Evolutionary conservation across 2,329 filamentous ascomycete genomes (phyloP).

Genomic region (Fusarium palustre): DNA sequence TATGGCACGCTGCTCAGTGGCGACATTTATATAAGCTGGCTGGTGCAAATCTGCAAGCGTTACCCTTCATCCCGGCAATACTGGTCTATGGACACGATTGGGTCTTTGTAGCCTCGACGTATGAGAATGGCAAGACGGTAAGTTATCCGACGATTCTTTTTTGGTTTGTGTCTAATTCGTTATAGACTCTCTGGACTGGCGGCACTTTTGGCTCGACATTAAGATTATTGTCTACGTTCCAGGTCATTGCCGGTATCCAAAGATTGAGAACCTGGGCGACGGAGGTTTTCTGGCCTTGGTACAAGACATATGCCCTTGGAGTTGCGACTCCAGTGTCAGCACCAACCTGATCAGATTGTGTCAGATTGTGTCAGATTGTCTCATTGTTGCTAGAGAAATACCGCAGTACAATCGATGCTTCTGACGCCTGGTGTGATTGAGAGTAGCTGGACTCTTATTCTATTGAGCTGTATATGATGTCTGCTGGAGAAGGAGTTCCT

Average conservation of each 20-base stretch:
- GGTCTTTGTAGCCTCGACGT: constrained; percentile 2
- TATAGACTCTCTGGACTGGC: constrained; percentile 6
- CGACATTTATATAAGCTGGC: neutral
- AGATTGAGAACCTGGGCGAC: neutral
- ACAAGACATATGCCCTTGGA: neutral
- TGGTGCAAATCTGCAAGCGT: neutral
- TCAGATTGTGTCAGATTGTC: too few species aligned
- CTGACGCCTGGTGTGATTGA: neutral
- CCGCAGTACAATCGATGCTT: neutral
- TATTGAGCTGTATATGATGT: neutral
- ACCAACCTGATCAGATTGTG: neutral
- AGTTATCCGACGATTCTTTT: neutral
- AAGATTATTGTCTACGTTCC: neutral
- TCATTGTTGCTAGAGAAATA: neutral
- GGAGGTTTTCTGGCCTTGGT: constrained; percentile 13
- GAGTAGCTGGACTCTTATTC: neutral
- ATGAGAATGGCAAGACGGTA: constrained; percentile 4
- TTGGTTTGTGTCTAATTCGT: neutral
- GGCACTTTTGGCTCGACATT: constrained; percentile 1
- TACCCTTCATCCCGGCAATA: neutral
- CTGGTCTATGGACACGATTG: neutral
- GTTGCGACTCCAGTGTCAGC: neutral
- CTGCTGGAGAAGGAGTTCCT: neutral
- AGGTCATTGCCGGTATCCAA: neutral
- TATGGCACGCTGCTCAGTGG: constrained; percentile 25